These are phyloP conservation scores for Clitoria ternatea DNA, from an alignment of 306 rosid species.

Conservation along the genomic window DNA sequence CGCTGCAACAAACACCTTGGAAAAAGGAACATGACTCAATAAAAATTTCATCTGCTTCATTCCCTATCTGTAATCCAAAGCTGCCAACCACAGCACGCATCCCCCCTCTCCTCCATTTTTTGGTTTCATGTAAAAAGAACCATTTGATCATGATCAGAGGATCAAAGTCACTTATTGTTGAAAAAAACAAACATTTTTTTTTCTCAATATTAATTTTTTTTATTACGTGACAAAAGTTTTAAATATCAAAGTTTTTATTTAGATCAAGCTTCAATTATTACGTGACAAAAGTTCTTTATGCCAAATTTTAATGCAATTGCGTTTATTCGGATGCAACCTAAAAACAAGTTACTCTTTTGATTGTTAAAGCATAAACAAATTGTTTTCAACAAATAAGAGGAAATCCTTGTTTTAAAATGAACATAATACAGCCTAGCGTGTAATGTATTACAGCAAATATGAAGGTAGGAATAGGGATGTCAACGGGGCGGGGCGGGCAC, in stretches of 20 bases:
- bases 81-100: constrained; percentile 22
- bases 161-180: constrained; percentile 2
- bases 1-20: not conserved
- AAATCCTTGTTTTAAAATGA: not conserved
- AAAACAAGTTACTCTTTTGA: not conserved
- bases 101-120: not conserved
- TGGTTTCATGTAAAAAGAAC: constrained; percentile 31
- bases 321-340: too few relatives aligned
- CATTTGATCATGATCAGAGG: constrained; percentile 33
- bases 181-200: not conserved
- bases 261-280: too few relatives aligned
- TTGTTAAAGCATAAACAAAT: not conserved
- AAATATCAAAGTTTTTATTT: too few relatives aligned
- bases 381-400: not conserved
- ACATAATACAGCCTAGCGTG: not conserved
- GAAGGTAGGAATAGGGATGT: too few relatives aligned
- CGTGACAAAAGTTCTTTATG: too few relatives aligned
- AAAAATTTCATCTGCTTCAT: not conserved
- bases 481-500: too few relatives aligned
- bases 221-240: too few relatives aligned
- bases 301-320: too few relatives aligned
- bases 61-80: constrained; percentile 20
- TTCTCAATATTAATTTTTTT: too few relatives aligned
- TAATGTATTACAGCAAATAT: not conserved
- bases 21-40: not conserved